phyloP scores from a whole-genome alignment of 805 yeast species.

The Kuraishia floccosa region DNA sequence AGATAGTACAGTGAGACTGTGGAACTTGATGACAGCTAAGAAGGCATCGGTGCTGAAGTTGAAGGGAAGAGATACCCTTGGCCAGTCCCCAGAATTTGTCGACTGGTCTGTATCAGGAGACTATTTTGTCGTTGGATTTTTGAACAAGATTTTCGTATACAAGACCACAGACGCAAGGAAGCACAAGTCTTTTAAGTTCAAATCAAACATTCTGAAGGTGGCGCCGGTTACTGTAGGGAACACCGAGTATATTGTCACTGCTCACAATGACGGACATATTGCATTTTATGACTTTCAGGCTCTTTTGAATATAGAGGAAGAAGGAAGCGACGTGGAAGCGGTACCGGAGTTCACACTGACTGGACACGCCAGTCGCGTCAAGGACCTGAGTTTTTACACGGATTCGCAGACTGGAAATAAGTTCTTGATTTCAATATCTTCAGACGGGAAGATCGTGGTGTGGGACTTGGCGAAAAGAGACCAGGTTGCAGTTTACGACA shows the following conservation, averaged over 20 bases:
- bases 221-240: constrained; percentile 35
- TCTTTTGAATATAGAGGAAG: constrained; percentile 13
- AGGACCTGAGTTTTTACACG: constrained; percentile 51
- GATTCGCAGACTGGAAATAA: constrained; percentile 19
- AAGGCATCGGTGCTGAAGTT: constrained; percentile 80
- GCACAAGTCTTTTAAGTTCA: constrained; percentile 37
- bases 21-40: constrained; percentile 96
- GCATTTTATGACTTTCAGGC: constrained; percentile 36
- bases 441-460: constrained; percentile 88
- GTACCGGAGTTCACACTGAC: constrained; percentile 51
- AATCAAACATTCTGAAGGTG: constrained; percentile 56
- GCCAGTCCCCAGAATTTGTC: constrained; percentile 53
- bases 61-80: constrained; percentile 54
- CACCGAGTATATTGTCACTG: constrained; percentile 49
- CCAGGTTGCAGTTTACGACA: constrained; percentile 82
- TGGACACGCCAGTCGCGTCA: constrained; percentile 83
- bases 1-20: constrained; percentile 74
- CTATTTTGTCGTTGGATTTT: constrained; percentile 64
- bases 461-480: constrained; percentile 68
- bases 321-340: constrained; percentile 20
- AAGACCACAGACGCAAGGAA: constrained; percentile 52
- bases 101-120: constrained; percentile 63
- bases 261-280: constrained; percentile 64
- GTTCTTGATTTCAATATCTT: constrained; percentile 70
- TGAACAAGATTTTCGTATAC: constrained; percentile 54